These are phyloP conservation scores for Arabis hirsuta DNA, from an alignment of 345 rosid genomes.

Conservation along the genomic window DNA sequence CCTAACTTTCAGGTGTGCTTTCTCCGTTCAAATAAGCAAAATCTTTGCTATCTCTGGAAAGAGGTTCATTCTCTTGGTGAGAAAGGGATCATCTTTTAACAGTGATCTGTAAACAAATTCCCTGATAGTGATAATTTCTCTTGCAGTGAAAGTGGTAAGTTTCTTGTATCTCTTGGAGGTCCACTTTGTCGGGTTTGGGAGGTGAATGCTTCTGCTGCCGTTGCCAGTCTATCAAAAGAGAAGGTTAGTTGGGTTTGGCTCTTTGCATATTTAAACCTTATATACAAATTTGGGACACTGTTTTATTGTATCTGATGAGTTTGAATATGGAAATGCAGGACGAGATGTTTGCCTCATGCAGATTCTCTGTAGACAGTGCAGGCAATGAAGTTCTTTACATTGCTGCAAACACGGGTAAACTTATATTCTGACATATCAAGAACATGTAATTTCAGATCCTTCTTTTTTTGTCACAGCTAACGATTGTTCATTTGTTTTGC, in stretches of 20 bases:
- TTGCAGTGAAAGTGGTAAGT: constrained; percentile 82
- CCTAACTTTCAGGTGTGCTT: constrained; percentile 76
- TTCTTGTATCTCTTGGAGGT: constrained; percentile 77
- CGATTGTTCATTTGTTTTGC: constrained; percentile 3
- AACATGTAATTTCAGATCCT: background rate
- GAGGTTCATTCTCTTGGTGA: constrained; percentile 2
- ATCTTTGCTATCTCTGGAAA: constrained; percentile 8
- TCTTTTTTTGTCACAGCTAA: background rate
- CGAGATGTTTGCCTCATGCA: constrained; percentile 80
- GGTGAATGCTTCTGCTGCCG: constrained; percentile 54
- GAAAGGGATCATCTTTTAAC: background rate
- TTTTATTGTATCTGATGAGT: constrained; percentile 33
- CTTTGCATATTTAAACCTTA: constrained; percentile 2
- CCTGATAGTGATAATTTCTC: constrained; percentile 33
- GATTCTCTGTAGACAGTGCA: constrained; percentile 63
- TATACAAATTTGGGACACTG: background rate
- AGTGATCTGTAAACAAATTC: constrained; percentile 15
- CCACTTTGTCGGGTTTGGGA: constrained; percentile 94
- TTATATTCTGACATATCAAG: background rate
- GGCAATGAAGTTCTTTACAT: constrained; percentile 59
- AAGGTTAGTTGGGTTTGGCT: constrained; percentile 47
- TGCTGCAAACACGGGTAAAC: constrained; percentile 79
- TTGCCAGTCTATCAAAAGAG: constrained; percentile 68
- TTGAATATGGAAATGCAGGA: constrained; percentile 52
- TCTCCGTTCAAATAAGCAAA: background rate